Evolutionary conservation across 2,329 filamentous ascomycete genomes (phyloP).

Genomic region (Clonostachys solani): DNA sequence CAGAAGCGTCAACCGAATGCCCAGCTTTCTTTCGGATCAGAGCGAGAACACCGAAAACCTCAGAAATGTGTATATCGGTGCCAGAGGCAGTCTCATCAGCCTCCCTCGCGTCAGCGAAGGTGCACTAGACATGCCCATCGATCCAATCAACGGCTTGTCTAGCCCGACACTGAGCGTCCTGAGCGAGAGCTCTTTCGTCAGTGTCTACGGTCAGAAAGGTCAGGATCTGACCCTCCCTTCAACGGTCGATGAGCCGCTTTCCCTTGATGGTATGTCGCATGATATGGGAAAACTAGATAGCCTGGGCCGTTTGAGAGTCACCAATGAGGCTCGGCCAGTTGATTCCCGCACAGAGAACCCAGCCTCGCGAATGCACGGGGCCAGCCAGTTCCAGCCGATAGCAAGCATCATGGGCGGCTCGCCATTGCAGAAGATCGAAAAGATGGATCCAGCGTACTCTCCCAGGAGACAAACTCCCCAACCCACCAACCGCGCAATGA

Average conservation of each 20-base stretch:
- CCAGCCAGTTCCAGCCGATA: slow-evolving; percentile 37
- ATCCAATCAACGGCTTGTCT: slow-evolving; percentile 29
- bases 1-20: slow-evolving; percentile 50
- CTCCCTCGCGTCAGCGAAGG: slow-evolving; percentile 42
- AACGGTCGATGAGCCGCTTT: slow-evolving; percentile 20
- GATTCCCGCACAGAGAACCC: slow-evolving; percentile 16
- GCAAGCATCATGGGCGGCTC: slow-evolving; percentile 40
- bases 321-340: slow-evolving; percentile 2
- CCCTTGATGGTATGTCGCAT: slow-evolving; percentile 16
- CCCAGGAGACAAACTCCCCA: slow-evolving; percentile 20
- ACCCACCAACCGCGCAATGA: slow-evolving; percentile 7
- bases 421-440: slow-evolving; percentile 47
- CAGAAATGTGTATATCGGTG: slow-evolving; percentile 52
- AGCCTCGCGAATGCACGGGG: slow-evolving; percentile 17
- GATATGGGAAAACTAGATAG: not conserved
- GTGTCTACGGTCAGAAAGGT: slow-evolving; percentile 52
- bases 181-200: slow-evolving; percentile 64
- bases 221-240: slow-evolving; percentile 13
- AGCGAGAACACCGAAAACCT: slow-evolving; percentile 58
- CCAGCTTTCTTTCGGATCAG: slow-evolving; percentile 59
- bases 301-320: not conserved
- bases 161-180: slow-evolving; percentile 61
- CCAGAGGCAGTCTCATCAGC: slow-evolving; percentile 42
- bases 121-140: slow-evolving; percentile 25
- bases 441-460: slow-evolving; percentile 22